A percentile compares a stretch with the other conserved stretches of the same genome.
phyloP scores from a whole-genome alignment of 495 filamentous ascomycete species.

The Penicillium mononematosum region DNA sequence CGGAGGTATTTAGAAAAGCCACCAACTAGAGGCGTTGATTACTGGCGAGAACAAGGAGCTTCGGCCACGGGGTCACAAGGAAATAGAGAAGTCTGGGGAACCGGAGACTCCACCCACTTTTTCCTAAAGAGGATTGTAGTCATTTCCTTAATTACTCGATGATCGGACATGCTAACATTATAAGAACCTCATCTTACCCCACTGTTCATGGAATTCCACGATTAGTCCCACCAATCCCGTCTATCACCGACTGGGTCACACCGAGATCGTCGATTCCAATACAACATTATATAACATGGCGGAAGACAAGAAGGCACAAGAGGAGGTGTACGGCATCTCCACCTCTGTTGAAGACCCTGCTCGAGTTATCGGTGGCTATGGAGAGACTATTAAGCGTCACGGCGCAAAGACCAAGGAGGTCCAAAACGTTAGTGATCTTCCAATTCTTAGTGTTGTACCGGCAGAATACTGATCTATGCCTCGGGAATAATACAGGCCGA shows the following conservation, averaged over 20 bases:
- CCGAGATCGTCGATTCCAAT: conserved; percentile 1
- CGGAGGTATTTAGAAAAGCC: conserved; percentile 26
- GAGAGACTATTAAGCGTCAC: conserved; percentile 33
- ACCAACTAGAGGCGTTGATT: conserved; percentile 17
- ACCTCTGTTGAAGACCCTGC: conserved; percentile 16
- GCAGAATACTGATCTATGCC: background rate
- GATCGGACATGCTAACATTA: conserved; percentile 13
- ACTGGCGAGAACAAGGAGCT: conserved; percentile 13
- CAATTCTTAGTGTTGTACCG: background rate
- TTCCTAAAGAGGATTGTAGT: conserved; percentile 9
- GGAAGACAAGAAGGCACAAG: conserved; percentile 18
- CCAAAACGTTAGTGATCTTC: conserved; percentile 47
- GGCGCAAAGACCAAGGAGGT: conserved; percentile 50
- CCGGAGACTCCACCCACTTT: conserved; percentile 14
- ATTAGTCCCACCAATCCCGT: conserved; percentile 4
- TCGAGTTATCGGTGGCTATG: conserved; percentile 33
- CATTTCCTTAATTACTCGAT: conserved; percentile 7
- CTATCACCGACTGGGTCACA: conserved; percentile 4
- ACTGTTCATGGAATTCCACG: background rate
- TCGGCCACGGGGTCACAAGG: conserved; percentile 18
- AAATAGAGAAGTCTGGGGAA: conserved; percentile 18
- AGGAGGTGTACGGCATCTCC: conserved; percentile 29
- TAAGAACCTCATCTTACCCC: conserved; percentile 25
- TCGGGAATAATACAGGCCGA: conserved; percentile 45
- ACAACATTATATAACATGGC: conserved; percentile 21